Percentiles rank a stretch among this genome's conserved stretches.
Evolutionary conservation across 2,329 filamentous ascomycete species (phyloP).

Genomic region (Alternaria hordeiaustralica): DNA sequence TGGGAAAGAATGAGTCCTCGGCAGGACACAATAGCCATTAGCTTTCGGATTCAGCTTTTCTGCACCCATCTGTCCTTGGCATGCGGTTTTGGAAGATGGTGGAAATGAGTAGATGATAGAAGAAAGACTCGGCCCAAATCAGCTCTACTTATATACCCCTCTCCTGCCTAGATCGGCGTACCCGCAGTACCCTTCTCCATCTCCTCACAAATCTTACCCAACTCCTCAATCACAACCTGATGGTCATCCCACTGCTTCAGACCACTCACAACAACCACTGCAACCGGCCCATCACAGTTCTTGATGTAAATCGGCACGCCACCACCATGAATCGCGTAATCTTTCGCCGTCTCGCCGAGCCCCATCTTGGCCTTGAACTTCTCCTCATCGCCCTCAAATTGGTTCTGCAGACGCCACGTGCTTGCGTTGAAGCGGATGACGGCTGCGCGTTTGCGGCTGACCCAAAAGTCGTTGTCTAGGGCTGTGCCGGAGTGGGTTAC

Average conservation of each 20-base stretch:
- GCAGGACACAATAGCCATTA: too few relatives aligned
- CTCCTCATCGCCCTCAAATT: slow-evolving; percentile 67
- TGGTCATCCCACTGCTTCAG: slow-evolving; percentile 82
- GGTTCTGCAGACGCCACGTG: slow-evolving; percentile 74
- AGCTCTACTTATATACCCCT: not conserved
- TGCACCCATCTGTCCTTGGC: too few relatives aligned
- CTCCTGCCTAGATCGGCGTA: not conserved
- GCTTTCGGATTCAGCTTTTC: too few relatives aligned
- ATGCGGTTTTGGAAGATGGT: too few relatives aligned
- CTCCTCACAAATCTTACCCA: slow-evolving; percentile 19
- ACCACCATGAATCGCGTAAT: slow-evolving; percentile 81
- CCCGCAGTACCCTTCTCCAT: slow-evolving; percentile 13
- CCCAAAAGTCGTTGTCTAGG: slow-evolving; percentile 73
- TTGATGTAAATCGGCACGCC: slow-evolving; percentile 73
- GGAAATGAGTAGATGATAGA: not conserved
- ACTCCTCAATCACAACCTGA: slow-evolving; percentile 70
- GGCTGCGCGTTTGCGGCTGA: slow-evolving; percentile 71
- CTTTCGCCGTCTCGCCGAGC: slow-evolving; percentile 57
- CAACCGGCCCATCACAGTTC: slow-evolving; percentile 75
- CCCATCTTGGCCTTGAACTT: slow-evolving; percentile 70
- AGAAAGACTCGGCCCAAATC: rapidly evolving
- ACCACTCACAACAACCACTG: slow-evolving; percentile 77
- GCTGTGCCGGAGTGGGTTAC: slow-evolving; percentile 67
- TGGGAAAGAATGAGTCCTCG: too few relatives aligned
- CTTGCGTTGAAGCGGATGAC: slow-evolving; percentile 73